Percentiles rank a stretch among this genome's conserved stretches.
phyloP scores from a whole-genome alignment of 202 grass and related monocot species.

The Schoenoplectus tabernaemontani region DNA sequence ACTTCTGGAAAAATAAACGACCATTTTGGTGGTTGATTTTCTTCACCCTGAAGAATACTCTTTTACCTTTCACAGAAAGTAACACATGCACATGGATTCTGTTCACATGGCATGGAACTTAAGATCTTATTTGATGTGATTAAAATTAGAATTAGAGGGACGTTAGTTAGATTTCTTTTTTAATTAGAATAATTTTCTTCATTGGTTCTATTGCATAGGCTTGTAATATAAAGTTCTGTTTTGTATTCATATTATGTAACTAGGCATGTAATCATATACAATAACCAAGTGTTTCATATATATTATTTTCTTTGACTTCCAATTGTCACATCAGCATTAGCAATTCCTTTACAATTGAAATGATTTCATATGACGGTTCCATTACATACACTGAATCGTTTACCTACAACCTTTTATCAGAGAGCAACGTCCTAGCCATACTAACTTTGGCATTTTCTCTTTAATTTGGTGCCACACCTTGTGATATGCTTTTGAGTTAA shows the following conservation, averaged over 20 bases:
- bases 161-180: neutral
- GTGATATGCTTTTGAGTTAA: no score
- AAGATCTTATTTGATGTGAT: neutral
- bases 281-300: neutral
- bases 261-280: neutral
- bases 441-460: no score
- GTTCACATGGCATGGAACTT: conserved; percentile 2
- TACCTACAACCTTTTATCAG: no score
- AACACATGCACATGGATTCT: neutral
- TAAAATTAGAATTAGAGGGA: conserved; percentile 1
- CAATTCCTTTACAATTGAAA: no score
- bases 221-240: neutral
- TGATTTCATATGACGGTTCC: no score
- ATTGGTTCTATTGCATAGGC: neutral
- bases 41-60: neutral
- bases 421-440: no score
- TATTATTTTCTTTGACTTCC: neutral
- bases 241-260: neutral
- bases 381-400: no score
- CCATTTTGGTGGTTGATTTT: neutral
- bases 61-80: conserved; percentile 10
- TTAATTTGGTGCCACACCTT: no score
- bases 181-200: neutral
- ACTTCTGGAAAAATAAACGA: neutral
- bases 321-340: no score